Evolutionary conservation across 495 filamentous ascomycete genomes (phyloP).

Genomic region (Aspergillus olivimuriae): DNA sequence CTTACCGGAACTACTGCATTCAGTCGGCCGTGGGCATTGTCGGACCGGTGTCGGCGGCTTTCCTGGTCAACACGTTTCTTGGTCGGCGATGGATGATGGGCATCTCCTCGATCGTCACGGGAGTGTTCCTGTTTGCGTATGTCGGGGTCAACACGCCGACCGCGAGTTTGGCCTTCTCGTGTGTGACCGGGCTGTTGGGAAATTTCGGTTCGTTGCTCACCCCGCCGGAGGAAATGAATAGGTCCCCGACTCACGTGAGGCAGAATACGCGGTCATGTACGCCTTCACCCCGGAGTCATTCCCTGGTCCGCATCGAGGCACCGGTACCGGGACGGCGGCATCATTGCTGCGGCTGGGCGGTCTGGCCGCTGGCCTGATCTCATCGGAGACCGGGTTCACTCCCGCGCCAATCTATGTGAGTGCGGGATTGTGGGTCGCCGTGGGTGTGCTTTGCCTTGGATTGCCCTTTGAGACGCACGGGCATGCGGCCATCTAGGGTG

Average conservation of each 20-base stretch:
- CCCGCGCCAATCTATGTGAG: constrained; percentile 29
- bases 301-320: constrained; percentile 47
- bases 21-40: constrained; percentile 24
- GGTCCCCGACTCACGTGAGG: background rate
- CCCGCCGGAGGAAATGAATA: background rate
- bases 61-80: constrained; percentile 22
- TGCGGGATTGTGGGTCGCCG: constrained; percentile 26
- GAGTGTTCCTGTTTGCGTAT: constrained; percentile 30
- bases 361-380: constrained; percentile 25
- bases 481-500: constrained; percentile 21
- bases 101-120: constrained; percentile 24
- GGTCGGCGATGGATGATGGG: constrained; percentile 32
- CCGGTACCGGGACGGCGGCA: constrained; percentile 42
- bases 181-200: constrained; percentile 21
- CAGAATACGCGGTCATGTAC: constrained; percentile 47
- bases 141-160: constrained; percentile 19
- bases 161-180: constrained; percentile 23
- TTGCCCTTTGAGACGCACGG: constrained; percentile 32
- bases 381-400: constrained; percentile 26
- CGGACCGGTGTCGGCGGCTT: constrained; percentile 23
- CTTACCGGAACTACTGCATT: constrained; percentile 31
- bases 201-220: constrained; percentile 22
- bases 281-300: constrained; percentile 54
- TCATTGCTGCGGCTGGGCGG: constrained; percentile 23
- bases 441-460: constrained; percentile 22